Conservation (phyloP, 805 yeast species). For the Starmerella ratchasimensis region DNA sequence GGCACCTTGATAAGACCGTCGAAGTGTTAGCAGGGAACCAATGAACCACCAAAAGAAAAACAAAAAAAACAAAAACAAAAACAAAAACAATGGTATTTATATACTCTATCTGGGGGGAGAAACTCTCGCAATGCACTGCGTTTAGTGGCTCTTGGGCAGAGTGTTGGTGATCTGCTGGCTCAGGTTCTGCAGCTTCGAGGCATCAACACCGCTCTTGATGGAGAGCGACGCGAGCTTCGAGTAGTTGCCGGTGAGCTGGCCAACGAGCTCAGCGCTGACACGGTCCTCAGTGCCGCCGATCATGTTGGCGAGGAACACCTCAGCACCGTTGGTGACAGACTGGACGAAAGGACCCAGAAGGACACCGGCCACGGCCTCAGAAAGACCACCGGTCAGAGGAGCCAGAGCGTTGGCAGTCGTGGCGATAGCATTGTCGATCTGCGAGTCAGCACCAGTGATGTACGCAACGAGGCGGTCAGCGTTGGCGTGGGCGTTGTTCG, state of each 20-base stretch:
- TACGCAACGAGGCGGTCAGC: conserved; percentile 13
- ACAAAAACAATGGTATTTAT: too few relatives aligned
- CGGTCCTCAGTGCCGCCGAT: conserved; percentile 18
- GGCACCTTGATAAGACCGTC: conserved; percentile 18
- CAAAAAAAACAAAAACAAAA: too few relatives aligned
- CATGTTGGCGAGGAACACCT: conserved; percentile 20
- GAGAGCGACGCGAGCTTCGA: conserved; percentile 13
- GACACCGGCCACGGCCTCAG: conserved; percentile 6
- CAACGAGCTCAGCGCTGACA: conserved; percentile 9
- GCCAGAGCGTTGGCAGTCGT: conserved; percentile 14
- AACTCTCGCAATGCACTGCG: too few relatives aligned
- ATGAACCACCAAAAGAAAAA: neutral
- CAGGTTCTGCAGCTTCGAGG: conserved; percentile 13
- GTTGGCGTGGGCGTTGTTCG: conserved; percentile 6
- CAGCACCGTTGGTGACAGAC: conserved; percentile 24
- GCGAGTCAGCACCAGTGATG: conserved; percentile 25
- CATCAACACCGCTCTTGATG: conserved; percentile 14
- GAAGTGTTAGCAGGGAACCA: conserved; percentile 17
- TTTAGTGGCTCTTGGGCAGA: conserved; percentile 6
- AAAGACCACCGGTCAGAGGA: conserved; percentile 16
- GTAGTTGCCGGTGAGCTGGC: conserved; percentile 17
- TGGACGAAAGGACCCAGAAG: conserved; percentile 19
- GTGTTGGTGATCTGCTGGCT: conserved; percentile 14
- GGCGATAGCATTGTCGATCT: conserved; percentile 24
- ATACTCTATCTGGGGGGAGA: neutral